A percentile compares a stretch with the other conserved stretches of the same genome.
Conservation (phyloP, 2,329 filamentous ascomycete genomes). For the Xylaria sp. region DNA sequence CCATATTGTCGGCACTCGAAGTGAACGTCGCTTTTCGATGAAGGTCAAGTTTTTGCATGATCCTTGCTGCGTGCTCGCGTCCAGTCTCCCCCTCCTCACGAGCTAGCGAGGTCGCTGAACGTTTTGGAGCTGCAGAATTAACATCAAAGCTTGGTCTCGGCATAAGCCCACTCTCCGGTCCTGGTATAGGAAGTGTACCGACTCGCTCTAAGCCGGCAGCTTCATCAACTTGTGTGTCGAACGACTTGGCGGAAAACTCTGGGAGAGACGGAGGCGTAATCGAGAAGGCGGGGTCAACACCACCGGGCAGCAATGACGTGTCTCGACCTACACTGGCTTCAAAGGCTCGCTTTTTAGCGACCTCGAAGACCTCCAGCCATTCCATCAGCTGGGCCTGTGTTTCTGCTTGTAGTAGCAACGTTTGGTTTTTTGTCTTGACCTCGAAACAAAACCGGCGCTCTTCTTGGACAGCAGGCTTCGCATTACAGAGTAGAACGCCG, state of each 20-base stretch:
- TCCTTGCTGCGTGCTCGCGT: conserved; percentile 83
- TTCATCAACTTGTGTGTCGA: conserved; percentile 70
- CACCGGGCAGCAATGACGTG: conserved; percentile 59
- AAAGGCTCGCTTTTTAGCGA: conserved; percentile 91
- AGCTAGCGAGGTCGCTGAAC: conserved; percentile 67
- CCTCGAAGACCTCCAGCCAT: conserved; percentile 93
- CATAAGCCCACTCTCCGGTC: conserved; percentile 64
- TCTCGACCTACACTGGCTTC: conserved; percentile 73
- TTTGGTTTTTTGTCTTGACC: conserved; percentile 96
- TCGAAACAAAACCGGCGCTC: conserved; percentile 98
- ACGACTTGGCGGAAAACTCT: conserved; percentile 86
- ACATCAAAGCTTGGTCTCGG: conserved; percentile 80
- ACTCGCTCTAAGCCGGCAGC: conserved; percentile 64
- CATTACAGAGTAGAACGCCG: conserved; percentile 91
- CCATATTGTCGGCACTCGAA: conserved; percentile 54
- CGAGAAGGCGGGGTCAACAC: conserved; percentile 82
- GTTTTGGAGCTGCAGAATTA: conserved; percentile 58
- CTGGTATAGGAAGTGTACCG: conserved; percentile 74
- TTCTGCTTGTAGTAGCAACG: conserved; percentile 89
- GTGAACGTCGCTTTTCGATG: conserved; percentile 80
- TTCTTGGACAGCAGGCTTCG: conserved; percentile 89
- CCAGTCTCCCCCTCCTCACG: conserved; percentile 78
- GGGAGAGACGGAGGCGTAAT: conserved; percentile 89
- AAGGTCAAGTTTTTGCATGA: conserved; percentile 92
- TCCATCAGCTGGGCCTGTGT: conserved; percentile 92